A percentile compares a stretch with the other conserved stretches of the same genome.
Evolutionary conservation across 2,329 filamentous ascomycete genomes (phyloP).

Genomic region (Boeremia lycopersici): DNA sequence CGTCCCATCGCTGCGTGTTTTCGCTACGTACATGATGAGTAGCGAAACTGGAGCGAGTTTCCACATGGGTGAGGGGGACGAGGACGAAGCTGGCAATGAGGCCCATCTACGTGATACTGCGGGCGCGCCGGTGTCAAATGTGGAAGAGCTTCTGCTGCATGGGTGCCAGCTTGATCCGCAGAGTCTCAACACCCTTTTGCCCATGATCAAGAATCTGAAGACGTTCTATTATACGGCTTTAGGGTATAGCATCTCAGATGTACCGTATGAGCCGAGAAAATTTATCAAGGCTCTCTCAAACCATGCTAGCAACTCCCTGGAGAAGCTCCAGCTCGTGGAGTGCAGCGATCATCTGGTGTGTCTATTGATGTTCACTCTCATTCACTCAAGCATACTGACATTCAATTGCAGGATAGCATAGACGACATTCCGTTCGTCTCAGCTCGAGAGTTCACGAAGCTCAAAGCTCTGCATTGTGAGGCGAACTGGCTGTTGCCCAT

Average conservation of each 20-base stretch:
- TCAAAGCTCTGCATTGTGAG: conserved; percentile 8
- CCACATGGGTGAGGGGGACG: background rate
- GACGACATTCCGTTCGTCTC: background rate
- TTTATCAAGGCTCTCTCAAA: conserved; percentile 12
- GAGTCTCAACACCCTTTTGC: conserved; percentile 10
- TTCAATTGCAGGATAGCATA: background rate
- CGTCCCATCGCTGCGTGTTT: conserved; percentile 20
- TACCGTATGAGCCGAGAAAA: conserved; percentile 11
- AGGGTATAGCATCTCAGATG: conserved; percentile 5
- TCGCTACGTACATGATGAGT: conserved; percentile 20
- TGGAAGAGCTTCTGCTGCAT: conserved; percentile 17
- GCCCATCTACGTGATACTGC: background rate
- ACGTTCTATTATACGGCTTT: conserved; percentile 17
- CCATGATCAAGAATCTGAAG: conserved; percentile 12
- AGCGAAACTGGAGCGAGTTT: background rate
- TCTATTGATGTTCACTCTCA: background rate
- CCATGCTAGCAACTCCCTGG: conserved; percentile 12
- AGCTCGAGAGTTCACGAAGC: background rate
- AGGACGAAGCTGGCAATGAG: background rate
- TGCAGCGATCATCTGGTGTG: background rate
- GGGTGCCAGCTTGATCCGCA: conserved; percentile 11
- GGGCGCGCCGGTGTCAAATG: conserved; percentile 11
- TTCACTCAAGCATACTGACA: background rate
- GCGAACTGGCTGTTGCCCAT: background rate
- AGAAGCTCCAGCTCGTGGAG: conserved; percentile 4